These are phyloP conservation scores for Pseudonitzschia pungens DNA, from an alignment of 108 stramenopile species.

Conservation along the genomic window DNA sequence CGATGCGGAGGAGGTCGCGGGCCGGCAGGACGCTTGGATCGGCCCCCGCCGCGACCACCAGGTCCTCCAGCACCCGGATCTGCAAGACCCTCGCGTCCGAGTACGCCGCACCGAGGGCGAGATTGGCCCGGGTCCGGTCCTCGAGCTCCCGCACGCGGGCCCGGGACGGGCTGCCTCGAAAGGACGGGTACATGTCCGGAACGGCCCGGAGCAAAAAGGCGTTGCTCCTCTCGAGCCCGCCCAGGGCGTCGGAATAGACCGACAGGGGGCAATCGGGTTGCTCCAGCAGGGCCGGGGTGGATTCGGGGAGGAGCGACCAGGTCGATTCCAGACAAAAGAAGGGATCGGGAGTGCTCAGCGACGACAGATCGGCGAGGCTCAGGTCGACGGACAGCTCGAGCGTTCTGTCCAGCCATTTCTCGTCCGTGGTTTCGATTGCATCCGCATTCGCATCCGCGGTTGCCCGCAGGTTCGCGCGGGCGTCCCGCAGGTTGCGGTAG, in stretches of 20 bases:
- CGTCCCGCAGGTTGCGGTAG: conserved; percentile 14
- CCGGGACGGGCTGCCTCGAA: not conserved
- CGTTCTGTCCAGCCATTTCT: conserved; percentile 35
- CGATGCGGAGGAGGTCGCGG: conserved; percentile 17
- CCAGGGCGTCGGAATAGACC: conserved; percentile 20
- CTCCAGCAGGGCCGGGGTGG: conserved; percentile 27
- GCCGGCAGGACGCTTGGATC: conserved; percentile 23
- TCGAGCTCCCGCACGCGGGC: conserved; percentile 11
- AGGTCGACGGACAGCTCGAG: conserved; percentile 39
- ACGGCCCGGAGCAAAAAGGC: conserved; percentile 25
- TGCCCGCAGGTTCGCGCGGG: too few relatives aligned
- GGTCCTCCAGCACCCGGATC: conserved; percentile 19
- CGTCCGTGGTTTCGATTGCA: conserved; percentile 21
- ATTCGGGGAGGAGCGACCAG: conserved; percentile 58
- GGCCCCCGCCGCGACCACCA: conserved; percentile 25
- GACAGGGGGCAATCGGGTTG: conserved; percentile 24
- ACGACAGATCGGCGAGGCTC: conserved; percentile 48
- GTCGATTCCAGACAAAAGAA: conserved; percentile 53
- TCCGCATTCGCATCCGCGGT: too few relatives aligned
- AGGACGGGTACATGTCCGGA: conserved; percentile 31
- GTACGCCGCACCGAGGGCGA: conserved; percentile 18
- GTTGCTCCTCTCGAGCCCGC: conserved; percentile 12
- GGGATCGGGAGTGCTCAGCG: conserved; percentile 46
- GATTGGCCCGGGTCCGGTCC: conserved; percentile 21
- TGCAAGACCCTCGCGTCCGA: conserved; percentile 28